Conservation (phyloP, 2,329 filamentous ascomycete species). For the Ophiostoma angusticollis region DNA sequence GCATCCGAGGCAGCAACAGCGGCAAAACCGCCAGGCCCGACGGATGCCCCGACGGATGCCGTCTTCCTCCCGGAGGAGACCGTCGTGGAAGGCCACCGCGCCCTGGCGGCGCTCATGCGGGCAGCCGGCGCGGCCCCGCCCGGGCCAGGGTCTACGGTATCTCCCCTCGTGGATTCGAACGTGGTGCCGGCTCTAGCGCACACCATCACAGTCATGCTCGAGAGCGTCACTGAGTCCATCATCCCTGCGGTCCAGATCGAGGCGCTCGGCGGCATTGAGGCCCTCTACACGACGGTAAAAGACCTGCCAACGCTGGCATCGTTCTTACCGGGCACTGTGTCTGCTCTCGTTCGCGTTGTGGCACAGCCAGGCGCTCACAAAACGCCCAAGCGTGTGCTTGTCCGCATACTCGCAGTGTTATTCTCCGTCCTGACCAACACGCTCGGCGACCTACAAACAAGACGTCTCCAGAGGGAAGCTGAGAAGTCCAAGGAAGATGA, state of each 20-base stretch:
- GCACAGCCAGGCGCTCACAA: conserved; percentile 51
- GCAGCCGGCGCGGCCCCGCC: conserved; percentile 32
- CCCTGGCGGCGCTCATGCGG: conserved; percentile 53
- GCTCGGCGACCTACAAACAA: conserved; percentile 43
- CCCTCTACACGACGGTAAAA: conserved; percentile 50
- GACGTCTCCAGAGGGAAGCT: conserved; percentile 26
- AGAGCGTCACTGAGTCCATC: conserved; percentile 51
- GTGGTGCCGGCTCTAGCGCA: conserved; percentile 72
- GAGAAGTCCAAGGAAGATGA: conserved; percentile 5
- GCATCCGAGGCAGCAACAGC: neutral
- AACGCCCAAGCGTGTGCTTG: conserved; percentile 46
- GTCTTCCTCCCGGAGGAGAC: conserved; percentile 55
- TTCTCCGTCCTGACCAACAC: conserved; percentile 40
- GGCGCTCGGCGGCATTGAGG: conserved; percentile 51
- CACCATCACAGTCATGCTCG: conserved; percentile 65
- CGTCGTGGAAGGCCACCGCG: conserved; percentile 54
- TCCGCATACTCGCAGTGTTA: conserved; percentile 47
- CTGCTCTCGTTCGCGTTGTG: conserved; percentile 62
- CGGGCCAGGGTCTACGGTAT: conserved; percentile 3
- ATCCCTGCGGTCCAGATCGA: conserved; percentile 58
- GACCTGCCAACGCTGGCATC: conserved; percentile 66
- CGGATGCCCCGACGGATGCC: neutral
- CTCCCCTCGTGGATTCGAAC: conserved; percentile 40
- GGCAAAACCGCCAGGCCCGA: neutral
- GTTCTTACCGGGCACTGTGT: conserved; percentile 81